Base-by-base conservation (phyloP, 164 flowering plant genomes). In the Magnolia sinica region DNA sequence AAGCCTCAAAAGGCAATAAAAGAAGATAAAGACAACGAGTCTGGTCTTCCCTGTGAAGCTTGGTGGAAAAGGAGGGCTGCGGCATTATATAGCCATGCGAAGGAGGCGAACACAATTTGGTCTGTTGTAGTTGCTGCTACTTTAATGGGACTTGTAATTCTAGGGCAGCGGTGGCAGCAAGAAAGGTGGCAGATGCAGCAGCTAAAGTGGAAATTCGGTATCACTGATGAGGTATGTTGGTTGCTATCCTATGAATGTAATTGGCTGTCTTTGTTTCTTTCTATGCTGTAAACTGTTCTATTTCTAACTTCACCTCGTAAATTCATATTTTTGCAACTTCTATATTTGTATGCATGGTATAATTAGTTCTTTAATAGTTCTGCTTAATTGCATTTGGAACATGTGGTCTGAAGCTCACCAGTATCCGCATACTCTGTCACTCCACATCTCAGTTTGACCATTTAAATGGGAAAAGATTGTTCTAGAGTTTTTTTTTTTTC, bases 31-130 rank as follows among this genome's bases (percentile, higher is more conserved):
- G 50, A 63, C 76, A 82, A 80, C 63, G 84, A 23, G 9, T 75
- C 91, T 74, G 84, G 80, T 63, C 88, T 88, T 76, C 97, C 95
- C 22, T 85, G 91, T 76, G 89, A 88, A 81, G 94, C 95, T 75
- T 96, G 99, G 99, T 96, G 98, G 99, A 91, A 88, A 87, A 88
- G 89, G 82, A 84, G 82, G 58, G 96, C 89, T 13, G 86, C 84
- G 73, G 87, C 92, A 16, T 75, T 96, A 64, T 92, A 89, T 84
- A 79, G 86, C 71, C 94, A 91, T 76, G 97, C 93, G 59, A 94
- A 88, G 83, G 97, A 94, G 23, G 87, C 92, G 69, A 94, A 89
- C 83, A 70, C 96, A 29, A 80, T 91, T 63, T 96, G 98, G 98
- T 93, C 98, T 64, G 79, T 94, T 75, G 86, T 90, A 68, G 80